These are phyloP conservation scores for Aquilaria yunnanensis DNA, from an alignment of 345 rosid genomes.

Conservation along the genomic window DNA sequence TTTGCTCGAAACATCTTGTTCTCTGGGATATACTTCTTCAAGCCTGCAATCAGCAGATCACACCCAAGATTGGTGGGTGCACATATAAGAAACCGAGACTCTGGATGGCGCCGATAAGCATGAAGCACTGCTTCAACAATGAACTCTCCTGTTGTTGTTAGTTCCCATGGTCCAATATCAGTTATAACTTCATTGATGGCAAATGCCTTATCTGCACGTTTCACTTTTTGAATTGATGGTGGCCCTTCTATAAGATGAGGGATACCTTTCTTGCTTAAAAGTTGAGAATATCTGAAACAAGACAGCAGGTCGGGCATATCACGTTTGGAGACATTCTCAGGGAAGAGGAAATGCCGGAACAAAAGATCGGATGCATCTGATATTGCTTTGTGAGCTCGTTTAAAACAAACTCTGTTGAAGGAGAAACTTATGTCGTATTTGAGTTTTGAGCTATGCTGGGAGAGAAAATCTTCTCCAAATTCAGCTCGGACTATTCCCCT, in stretches of 20 bases:
- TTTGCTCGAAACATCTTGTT: slow-evolving; percentile 23
- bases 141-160: slow-evolving; percentile 16
- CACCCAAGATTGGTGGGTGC: slow-evolving; percentile 25
- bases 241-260: not conserved
- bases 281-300: too few relatives aligned
- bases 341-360: slow-evolving; percentile 21
- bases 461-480: slow-evolving; percentile 22
- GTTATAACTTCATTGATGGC: slow-evolving; percentile 4
- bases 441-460: slow-evolving; percentile 15
- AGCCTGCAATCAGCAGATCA: slow-evolving; percentile 21
- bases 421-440: slow-evolving; percentile 34
- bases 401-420: slow-evolving; percentile 33
- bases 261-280: not conserved
- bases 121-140: slow-evolving; percentile 15
- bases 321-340: not conserved
- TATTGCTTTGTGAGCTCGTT: slow-evolving; percentile 30
- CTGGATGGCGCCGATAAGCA: slow-evolving; percentile 5
- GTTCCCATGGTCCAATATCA: not conserved
- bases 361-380: slow-evolving; percentile 23
- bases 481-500: slow-evolving; percentile 18
- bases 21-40: slow-evolving; percentile 20
- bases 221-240: slow-evolving; percentile 14
- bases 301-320: not conserved
- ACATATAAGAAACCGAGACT: slow-evolving; percentile 23
- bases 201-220: too few relatives aligned